A percentile compares a stretch with the other conserved stretches of the same genome.
These are phyloP conservation scores for Blastobotrys terrestris DNA, from an alignment of 805 yeast genomes.

Conservation along the genomic window DNA sequence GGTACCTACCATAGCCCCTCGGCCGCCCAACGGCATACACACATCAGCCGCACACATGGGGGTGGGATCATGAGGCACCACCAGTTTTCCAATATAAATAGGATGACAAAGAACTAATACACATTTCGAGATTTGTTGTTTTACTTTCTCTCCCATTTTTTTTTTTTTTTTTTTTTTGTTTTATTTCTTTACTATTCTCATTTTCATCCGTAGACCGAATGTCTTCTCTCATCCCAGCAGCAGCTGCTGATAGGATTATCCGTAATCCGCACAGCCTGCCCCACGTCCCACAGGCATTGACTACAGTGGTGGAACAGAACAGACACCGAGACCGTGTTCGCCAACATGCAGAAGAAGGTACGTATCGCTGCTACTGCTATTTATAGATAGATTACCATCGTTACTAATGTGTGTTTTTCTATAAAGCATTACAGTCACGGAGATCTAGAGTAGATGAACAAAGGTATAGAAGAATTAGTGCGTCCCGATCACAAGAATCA, in stretches of 20 bases:
- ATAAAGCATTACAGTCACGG: slow-evolving; percentile 7
- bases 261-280: slow-evolving; percentile 24
- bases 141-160: neutral
- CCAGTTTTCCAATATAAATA: too few relatives aligned
- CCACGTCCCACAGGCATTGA: slow-evolving; percentile 16
- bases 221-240: slow-evolving; percentile 17
- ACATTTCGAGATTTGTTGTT: neutral
- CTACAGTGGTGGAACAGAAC: slow-evolving; percentile 13
- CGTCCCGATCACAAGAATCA: neutral
- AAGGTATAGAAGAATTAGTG: slow-evolving; percentile 10
- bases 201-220: slow-evolving; percentile 5
- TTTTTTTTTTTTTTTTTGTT: neutral
- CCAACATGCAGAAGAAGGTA: slow-evolving; percentile 15
- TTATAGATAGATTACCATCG: neutral
- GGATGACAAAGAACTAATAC: neutral
- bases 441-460: slow-evolving; percentile 11
- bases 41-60: too few relatives aligned
- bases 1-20: too few relatives aligned
- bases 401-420: neutral
- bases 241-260: slow-evolving; percentile 23
- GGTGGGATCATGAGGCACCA: too few relatives aligned
- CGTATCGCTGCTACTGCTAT: neutral
- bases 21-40: too few relatives aligned
- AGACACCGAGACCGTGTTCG: slow-evolving; percentile 19
- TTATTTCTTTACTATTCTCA: neutral